Evolutionary conservation across 108 stramenopile genomes (phyloP), one percentile per base, ranked within the genome.

Genomic region (Nitzschia palea): DNA sequence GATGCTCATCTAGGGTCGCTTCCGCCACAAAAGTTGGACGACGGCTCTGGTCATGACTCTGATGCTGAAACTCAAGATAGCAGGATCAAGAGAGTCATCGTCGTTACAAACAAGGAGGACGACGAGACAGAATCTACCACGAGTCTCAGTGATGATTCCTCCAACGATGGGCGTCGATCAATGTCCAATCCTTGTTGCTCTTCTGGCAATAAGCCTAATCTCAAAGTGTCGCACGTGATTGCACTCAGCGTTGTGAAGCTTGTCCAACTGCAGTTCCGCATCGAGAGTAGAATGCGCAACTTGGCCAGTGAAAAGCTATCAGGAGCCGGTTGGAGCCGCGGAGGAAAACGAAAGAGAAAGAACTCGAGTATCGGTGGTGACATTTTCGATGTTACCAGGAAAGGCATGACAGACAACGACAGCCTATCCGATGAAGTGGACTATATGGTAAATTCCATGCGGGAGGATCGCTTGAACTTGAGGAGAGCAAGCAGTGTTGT

Each of bases 261-360:
- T 22, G 47, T 80, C 15, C 59, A 53, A 22, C 62, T 60, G 25
- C 64, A 69, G 33, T 69, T 67, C 56, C 68, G 62, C 20, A 73
- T 74, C 55, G 79, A 80, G 53, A 55, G 68, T 30, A 56, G 56
- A 45, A 55, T 74, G 15, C 79, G 79, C 4, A 70, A 80, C n/a
- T 20, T 55, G 17, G 50, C 55, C 18, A 40, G 50, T 40, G 20
- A 47, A 9, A 20, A 31, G 5, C 23, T 62, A 18, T 55, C 71
- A 42, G 10, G 54, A 23, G 54, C 54, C 2, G 55, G 43, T 15
- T 53, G 61, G 60, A 42, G 28, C 12, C 14, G 10, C 15, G 15
- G 18, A 25, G 35, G 55, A 8, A 50, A 34, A 2, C 60, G 61
- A 44, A 71, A 65, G 40, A 54, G 71, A 28, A 73, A 73, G 44